Evolutionary conservation across 441 rosid genomes (phyloP).

Genomic region (Syzygium malaccense): DNA sequence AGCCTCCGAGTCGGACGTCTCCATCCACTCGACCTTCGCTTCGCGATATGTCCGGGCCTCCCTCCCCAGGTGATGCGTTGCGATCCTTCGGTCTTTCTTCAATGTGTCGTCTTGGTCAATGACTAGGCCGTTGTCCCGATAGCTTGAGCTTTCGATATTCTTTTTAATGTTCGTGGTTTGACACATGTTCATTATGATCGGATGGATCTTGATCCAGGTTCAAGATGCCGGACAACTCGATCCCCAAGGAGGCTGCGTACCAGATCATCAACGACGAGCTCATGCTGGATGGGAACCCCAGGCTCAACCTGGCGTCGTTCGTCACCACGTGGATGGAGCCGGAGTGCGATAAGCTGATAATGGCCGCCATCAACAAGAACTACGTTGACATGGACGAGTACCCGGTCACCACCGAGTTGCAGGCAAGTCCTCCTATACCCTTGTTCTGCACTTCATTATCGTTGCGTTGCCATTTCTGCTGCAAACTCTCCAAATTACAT

Average conservation of each 20-base stretch:
- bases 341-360: conserved; percentile 88
- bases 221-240: conserved; percentile 48
- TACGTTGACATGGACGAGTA: conserved; percentile 95
- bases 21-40: conserved; percentile 81
- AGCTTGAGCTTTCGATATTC: neutral
- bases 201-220: conserved; percentile 22
- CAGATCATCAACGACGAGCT: conserved; percentile 71
- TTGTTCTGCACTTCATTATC: neutral
- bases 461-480: neutral
- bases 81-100: neutral
- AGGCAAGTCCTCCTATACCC: conserved; percentile 21
- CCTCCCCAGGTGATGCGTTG: conserved; percentile 47
- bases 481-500: neutral
- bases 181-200: neutral
- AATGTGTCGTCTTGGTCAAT: neutral
- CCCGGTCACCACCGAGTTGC: conserved; percentile 92
- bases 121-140: neutral
- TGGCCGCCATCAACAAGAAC: conserved; percentile 82
- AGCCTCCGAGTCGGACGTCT: conserved; percentile 53
- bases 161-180: neutral
- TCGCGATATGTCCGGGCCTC: conserved; percentile 83
- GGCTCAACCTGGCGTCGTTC: conserved; percentile 81
- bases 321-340: conserved; percentile 99
- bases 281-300: conserved; percentile 83
- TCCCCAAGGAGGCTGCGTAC: conserved; percentile 79